Evolutionary conservation across 257 asterid species (phyloP).

Genomic region (Paulownia fortunei): DNA sequence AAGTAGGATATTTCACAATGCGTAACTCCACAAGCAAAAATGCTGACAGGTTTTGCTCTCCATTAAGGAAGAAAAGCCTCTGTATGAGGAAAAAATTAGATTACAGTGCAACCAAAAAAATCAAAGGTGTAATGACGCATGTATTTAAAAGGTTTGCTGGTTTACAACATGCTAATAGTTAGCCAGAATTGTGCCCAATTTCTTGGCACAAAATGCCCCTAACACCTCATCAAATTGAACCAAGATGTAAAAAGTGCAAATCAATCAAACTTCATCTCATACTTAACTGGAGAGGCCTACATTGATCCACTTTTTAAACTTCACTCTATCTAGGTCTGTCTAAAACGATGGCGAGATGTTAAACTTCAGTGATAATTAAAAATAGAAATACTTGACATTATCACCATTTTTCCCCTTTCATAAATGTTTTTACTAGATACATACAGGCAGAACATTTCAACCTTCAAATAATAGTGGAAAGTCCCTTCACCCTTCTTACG

Average conservation of each 20-base stretch:
- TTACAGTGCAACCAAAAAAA: constrained; percentile 27
- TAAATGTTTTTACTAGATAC: background rate
- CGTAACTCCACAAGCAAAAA: constrained; percentile 91
- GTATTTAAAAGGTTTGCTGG: background rate
- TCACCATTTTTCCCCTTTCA: background rate
- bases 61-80: constrained; percentile 98
- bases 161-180: no score
- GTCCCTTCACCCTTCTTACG: background rate
- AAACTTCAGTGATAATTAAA: background rate
- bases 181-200: background rate
- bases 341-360: background rate
- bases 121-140: constrained; percentile 14
- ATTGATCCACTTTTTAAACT: background rate
- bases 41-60: constrained; percentile 89
- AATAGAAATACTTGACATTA: background rate
- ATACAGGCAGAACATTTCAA: background rate
- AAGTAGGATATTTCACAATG: constrained; percentile 81
- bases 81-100: constrained; percentile 43
- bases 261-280: background rate
- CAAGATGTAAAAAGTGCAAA: background rate
- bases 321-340: background rate
- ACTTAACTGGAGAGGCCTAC: background rate
- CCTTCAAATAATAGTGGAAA: background rate
- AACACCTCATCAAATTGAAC: background rate
- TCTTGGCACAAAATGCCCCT: background rate